These are phyloP conservation scores for Ceratocystis diversiconidia DNA, from an alignment of 2,329 filamentous ascomycete species.

Conservation along the genomic window DNA sequence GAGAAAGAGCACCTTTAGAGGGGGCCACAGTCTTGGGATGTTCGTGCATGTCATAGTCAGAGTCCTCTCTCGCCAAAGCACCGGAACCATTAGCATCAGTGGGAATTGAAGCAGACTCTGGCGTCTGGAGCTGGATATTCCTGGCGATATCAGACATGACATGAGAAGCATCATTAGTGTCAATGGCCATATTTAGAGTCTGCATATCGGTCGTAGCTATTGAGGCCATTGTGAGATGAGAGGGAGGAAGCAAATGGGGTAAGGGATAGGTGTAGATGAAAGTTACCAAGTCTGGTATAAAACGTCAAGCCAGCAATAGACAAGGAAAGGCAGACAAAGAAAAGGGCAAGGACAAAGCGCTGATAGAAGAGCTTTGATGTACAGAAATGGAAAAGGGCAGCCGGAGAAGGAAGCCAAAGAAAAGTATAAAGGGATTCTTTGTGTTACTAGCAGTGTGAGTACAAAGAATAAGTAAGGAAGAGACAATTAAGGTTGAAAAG, in stretches of 20 bases:
- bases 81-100: not conserved
- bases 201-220: not conserved
- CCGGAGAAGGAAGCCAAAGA: not conserved
- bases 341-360: not conserved
- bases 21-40: not conserved
- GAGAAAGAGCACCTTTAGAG: not conserved
- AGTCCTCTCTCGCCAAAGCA: not conserved
- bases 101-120: not conserved
- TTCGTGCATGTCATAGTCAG: not conserved
- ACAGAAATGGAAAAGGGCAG: not conserved
- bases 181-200: not conserved
- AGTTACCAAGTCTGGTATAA: not conserved
- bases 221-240: not conserved
- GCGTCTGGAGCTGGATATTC: not conserved
- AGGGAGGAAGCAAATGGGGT: not conserved
- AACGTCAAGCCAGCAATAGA: not conserved
- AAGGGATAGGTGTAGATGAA: not conserved
- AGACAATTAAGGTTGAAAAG: conserved; percentile 1
- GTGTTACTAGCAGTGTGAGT: not conserved
- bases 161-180: not conserved
- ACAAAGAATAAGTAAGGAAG: not conserved
- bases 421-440: not conserved
- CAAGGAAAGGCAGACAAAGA: not conserved
- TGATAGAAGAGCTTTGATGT: not conserved
- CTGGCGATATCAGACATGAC: not conserved